phyloP scores from a whole-genome alignment of 108 stramenopile genomes.

The Chaetoceros tenuissimus region DNA sequence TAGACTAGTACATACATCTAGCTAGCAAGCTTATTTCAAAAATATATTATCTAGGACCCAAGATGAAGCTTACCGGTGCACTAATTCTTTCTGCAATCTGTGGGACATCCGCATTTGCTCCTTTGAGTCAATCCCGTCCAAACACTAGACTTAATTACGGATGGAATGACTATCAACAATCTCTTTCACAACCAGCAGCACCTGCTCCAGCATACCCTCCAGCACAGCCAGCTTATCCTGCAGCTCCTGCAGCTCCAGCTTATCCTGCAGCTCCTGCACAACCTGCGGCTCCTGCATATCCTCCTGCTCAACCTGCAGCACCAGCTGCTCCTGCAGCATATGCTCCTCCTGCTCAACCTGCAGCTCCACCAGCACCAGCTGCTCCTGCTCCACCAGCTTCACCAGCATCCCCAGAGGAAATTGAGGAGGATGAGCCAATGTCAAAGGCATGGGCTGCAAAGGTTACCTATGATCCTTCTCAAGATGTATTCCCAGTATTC shows the following conservation, averaged over 20 bases:
- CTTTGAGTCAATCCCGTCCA: too few relatives aligned
- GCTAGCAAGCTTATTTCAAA: too few relatives aligned
- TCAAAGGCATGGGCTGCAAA: not conserved
- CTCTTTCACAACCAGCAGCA: not conserved
- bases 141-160: not conserved
- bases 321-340: not conserved
- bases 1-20: too few relatives aligned
- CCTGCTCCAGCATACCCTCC: too few relatives aligned
- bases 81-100: too few relatives aligned
- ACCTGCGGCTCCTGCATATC: not conserved
- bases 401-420: not conserved
- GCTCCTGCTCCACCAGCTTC: not conserved
- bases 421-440: not conserved
- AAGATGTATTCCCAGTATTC: not conserved
- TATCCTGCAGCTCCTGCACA: not conserved
- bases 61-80: too few relatives aligned
- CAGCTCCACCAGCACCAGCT: not conserved
- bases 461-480: not conserved
- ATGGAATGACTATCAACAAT: not conserved
- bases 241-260: not conserved
- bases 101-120: too few relatives aligned
- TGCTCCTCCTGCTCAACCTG: not conserved
- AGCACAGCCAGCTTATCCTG: not conserved
- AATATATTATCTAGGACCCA: too few relatives aligned
- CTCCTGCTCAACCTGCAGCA: not conserved